Percentiles rank a stretch among this genome's conserved stretches.
These are phyloP conservation scores for Capronia coronata DNA, from an alignment of 2,329 filamentous ascomycete genomes.

Conservation along the genomic window DNA sequence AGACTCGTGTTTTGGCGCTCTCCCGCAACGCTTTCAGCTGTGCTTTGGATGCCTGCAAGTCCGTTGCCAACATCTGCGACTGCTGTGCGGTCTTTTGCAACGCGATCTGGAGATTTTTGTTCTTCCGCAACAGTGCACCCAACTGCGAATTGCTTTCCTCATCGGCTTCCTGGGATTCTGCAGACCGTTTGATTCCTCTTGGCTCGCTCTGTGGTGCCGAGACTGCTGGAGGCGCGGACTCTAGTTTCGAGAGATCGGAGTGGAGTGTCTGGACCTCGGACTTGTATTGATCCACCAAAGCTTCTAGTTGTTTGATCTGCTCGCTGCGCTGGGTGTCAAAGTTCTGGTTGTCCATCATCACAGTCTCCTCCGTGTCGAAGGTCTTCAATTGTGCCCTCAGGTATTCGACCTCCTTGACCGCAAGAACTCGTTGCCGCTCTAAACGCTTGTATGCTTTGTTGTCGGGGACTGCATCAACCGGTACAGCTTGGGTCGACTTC, in stretches of 20 bases:
- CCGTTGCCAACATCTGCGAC: slow-evolving; percentile 64
- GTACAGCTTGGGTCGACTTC: slow-evolving; percentile 45
- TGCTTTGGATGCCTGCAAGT: slow-evolving; percentile 63
- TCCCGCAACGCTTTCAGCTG: slow-evolving; percentile 64
- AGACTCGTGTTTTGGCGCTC: slow-evolving; percentile 69
- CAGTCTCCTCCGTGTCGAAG: slow-evolving; percentile 79
- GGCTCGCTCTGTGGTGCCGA: slow-evolving; percentile 38
- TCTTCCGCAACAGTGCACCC: slow-evolving; percentile 79
- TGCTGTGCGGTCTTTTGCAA: slow-evolving; percentile 63
- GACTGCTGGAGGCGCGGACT: slow-evolving; percentile 39
- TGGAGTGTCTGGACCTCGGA: slow-evolving; percentile 69
- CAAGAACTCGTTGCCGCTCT: slow-evolving; percentile 77
- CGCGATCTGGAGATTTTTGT: slow-evolving; percentile 75
- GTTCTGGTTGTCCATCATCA: slow-evolving; percentile 65
- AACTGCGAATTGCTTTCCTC: slow-evolving; percentile 61
- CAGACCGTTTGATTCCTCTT: slow-evolving; percentile 57
- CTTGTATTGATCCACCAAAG: slow-evolving; percentile 81
- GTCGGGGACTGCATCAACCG: slow-evolving; percentile 38
- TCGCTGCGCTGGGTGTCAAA: slow-evolving; percentile 63
- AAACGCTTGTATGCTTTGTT: slow-evolving; percentile 65
- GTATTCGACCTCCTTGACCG: slow-evolving; percentile 89
- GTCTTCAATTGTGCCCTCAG: slow-evolving; percentile 85
- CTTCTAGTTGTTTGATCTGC: slow-evolving; percentile 74
- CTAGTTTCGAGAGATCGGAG: slow-evolving; percentile 62
- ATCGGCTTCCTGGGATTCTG: slow-evolving; percentile 38